Evolutionary conservation across 805 yeast species (phyloP), one percentile per base, ranked within the genome.

Genomic region (Citeromyces matritensis): DNA sequence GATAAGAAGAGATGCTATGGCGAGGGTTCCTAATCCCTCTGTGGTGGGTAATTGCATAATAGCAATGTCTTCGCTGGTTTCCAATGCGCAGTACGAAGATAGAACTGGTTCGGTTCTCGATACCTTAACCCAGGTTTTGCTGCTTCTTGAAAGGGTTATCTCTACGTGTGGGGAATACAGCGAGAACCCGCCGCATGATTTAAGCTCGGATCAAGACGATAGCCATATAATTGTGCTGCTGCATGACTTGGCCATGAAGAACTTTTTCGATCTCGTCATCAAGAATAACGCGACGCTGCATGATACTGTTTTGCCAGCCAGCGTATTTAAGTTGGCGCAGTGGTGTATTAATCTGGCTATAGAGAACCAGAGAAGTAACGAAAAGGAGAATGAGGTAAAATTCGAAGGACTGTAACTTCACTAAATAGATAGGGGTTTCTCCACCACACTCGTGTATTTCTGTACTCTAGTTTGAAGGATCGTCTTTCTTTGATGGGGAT

Each of bases 311-410:
- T 54, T 80, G 28, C 63, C 69, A 32, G 69, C 77, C 3, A 70
- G 71, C 30, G 80, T 79, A 4, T 69, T 70, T 43, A 70, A 69
- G 38, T 57, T 78, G 38, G 83, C 83, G 11, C 74, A 75, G 44
- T 72, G 82, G 75, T 79, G 79, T 17, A 62, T 75, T 34, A 85
- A 77, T 40, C 64, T 64, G 21, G 77, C 77, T 10, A 56, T 69
- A 33, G 72, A 69, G 11, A 70, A 68, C 35, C 60, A 58, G 37
- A 55, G 49, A 33, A 52, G 52, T 33, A 39, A 39, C 26, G 34
- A 35, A 28, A 24, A 31, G 15, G 17, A 13, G 15, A n/a, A n/a
- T n/a, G n/a, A 8, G 27, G 11, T 5, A 11, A 29, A n/a, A 12
- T 21, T 24, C 23, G 26, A 25, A 14, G 14, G 7, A 13, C 14